A percentile compares a stretch with the other conserved stretches of the same genome.
phyloP scores from a whole-genome alignment of 2,329 filamentous ascomycete genomes.

The Aspergillus fumigatiaffinis region DNA sequence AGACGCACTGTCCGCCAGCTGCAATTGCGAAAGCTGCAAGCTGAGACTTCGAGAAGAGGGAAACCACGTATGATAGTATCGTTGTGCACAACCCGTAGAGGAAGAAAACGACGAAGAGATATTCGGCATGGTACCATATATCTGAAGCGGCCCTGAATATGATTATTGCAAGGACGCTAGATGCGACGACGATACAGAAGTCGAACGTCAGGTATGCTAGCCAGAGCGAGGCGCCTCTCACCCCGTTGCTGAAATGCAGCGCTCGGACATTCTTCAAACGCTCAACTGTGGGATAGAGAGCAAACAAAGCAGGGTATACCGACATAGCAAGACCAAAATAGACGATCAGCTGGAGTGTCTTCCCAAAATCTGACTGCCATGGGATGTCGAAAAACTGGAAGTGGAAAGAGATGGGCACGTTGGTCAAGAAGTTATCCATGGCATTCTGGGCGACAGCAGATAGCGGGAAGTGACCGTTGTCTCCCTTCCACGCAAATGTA shows the following conservation, averaged over 20 bases:
- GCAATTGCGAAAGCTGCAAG: conserved; percentile 80
- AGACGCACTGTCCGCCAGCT: conserved; percentile 68
- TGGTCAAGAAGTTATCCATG: conserved; percentile 62
- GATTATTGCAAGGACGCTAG: conserved; percentile 62
- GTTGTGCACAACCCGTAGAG: conserved; percentile 77
- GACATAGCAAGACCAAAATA: conserved; percentile 78
- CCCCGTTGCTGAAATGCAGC: conserved; percentile 88
- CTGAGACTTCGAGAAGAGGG: conserved; percentile 73
- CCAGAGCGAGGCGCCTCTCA: conserved; percentile 78
- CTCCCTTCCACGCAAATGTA: conserved; percentile 66
- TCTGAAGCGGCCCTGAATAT: conserved; percentile 62
- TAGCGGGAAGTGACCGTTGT: conserved; percentile 57
- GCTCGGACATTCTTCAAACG: conserved; percentile 73
- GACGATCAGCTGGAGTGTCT: conserved; percentile 72
- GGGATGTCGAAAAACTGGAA: conserved; percentile 74
- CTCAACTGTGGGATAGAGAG: conserved; percentile 84
- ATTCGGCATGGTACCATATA: conserved; percentile 74
- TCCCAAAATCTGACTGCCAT: conserved; percentile 63
- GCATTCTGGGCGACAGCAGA: conserved; percentile 56
- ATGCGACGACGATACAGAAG: conserved; percentile 66
- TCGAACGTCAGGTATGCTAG: conserved; percentile 78
- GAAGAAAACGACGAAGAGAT: conserved; percentile 75
- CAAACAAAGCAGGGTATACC: conserved; percentile 80
- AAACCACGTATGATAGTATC: conserved; percentile 74
- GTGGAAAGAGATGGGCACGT: conserved; percentile 65